Base-by-base conservation (phyloP, 306 rosid genomes). In the Hippophae rhamnoides region DNA sequence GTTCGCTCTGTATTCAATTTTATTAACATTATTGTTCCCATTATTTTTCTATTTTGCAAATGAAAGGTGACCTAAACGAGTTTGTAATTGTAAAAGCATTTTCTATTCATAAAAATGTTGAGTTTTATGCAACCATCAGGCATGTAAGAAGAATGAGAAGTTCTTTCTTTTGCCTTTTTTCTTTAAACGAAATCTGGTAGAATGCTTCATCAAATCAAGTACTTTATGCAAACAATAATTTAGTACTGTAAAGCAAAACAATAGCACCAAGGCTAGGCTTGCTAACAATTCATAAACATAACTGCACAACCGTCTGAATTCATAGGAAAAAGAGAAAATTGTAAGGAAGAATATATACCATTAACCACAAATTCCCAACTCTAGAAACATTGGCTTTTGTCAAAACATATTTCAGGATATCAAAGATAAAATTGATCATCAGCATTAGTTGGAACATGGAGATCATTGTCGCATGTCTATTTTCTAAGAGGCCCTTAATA, bases 341-440 rank as follows among this genome's bases (percentile, higher is more conserved):
- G 44, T 55, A 53, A 43, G 69, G 13, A 6, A 23, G 61, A 66
- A 46, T 69, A 60, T 79, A 62, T 79, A 90, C 98, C 96, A 73
- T 69, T 67, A 76, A 66, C 98, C 94, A 90, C 82, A 90, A 78
- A 76, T 75, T 74, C 78, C 76, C 81, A 27, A 95, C 84, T 68
- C 83, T 75, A 50, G 92, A 81, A 60, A 72, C 62, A 41, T 79
- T 58, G 45, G 61, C 57, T 61, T 76, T 80, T 7, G 49, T 67
- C 85, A 85, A 65, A 67, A 72, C 75, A 70, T 67, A 61, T 67
- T 62, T 72, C 27, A 86, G 54, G 50, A 80, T 79, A 70, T 79
- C 82, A 69, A 81, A 92, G 62, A 85, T 80, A 18, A 54, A 81
- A 74, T 72, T 26, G 77, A 69, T 81, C 77, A 76, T 81, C 93